Percentiles rank a stretch among this genome's conserved stretches.
These are phyloP conservation scores for Populus davidiana DNA, from an alignment of 345 rosid species.

Conservation along the genomic window DNA sequence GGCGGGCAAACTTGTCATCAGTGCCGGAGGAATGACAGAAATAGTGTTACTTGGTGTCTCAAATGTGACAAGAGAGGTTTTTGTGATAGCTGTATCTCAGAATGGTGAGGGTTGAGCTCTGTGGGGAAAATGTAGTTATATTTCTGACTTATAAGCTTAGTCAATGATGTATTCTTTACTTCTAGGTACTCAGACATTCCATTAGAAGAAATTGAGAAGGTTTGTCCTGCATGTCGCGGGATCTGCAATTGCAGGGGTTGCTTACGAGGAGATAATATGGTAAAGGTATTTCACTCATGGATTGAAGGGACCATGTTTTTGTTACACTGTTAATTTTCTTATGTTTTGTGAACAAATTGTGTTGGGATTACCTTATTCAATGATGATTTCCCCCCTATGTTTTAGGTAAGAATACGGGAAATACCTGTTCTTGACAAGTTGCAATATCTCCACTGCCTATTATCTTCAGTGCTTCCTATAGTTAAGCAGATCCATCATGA, in stretches of 20 bases:
- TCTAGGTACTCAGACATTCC: conserved; percentile 64
- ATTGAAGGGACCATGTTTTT: not conserved
- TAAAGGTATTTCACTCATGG: conserved; percentile 55
- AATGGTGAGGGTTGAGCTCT: conserved; percentile 50
- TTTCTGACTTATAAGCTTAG: conserved; percentile 10
- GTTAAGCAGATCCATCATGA: conserved; percentile 79
- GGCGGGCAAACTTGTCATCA: conserved; percentile 83
- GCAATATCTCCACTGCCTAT: conserved; percentile 68
- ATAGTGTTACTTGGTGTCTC: conserved; percentile 66
- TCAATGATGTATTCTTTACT: conserved; percentile 15
- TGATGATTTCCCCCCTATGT: conserved; percentile 17
- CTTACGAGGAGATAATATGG: conserved; percentile 72
- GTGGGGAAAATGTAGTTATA: not conserved
- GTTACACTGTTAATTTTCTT: not conserved
- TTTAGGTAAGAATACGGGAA: conserved; percentile 74
- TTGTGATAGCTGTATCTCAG: conserved; percentile 68
- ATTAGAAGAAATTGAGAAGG: conserved; percentile 73
- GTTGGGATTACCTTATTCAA: not conserved
- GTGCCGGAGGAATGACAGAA: conserved; percentile 62
- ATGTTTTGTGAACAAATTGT: not conserved
- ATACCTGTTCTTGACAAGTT: conserved; percentile 80
- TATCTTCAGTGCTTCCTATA: conserved; percentile 87
- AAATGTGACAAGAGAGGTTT: conserved; percentile 85
- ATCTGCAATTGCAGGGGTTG: conserved; percentile 85
- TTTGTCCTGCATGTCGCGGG: conserved; percentile 95